Percentiles rank a stretch among this genome's conserved stretches.
phyloP scores from a whole-genome alignment of 768 basidiomycete species.

The Hericium coralloides region DNA sequence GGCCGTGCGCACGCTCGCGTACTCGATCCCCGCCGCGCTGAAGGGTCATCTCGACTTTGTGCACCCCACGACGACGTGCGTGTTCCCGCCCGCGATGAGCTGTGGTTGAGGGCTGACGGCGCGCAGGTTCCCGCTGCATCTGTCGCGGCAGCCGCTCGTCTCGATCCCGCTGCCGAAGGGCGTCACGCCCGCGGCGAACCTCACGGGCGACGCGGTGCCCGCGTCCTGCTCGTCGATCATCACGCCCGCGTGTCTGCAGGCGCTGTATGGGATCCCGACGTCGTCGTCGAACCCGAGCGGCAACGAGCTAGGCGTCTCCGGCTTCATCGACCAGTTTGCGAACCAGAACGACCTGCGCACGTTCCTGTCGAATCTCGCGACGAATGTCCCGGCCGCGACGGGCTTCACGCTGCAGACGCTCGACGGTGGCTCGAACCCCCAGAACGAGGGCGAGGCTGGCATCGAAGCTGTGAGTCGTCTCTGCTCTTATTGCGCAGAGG shows the following conservation, averaged over 20 bases:
- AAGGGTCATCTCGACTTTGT: constrained; percentile 10
- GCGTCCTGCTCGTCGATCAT: constrained; percentile 4
- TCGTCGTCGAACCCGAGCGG: constrained; percentile 1
- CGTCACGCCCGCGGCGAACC: background rate
- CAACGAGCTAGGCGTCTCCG: constrained; percentile 13
- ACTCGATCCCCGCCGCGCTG: constrained; percentile 13
- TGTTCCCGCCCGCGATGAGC: background rate
- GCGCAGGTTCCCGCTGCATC: constrained; percentile 2
- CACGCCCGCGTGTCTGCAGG: constrained; percentile 16
- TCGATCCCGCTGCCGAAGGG: background rate
- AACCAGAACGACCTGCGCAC: constrained; percentile 12
- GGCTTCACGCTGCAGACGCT: constrained; percentile 12
- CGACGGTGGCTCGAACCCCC: constrained; percentile 15
- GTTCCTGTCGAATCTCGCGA: constrained; percentile 8
- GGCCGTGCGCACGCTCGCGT: constrained; percentile 13
- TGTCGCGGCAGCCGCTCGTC: background rate
- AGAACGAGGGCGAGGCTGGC: constrained; percentile 7
- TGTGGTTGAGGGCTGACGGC: background rate
- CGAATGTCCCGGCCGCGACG: constrained; percentile 8
- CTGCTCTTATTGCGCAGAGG: background rate
- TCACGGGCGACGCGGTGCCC: background rate
- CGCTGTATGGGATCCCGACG: constrained; percentile 15
- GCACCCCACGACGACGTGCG: constrained; percentile 12
- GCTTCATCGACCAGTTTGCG: constrained; percentile 14
- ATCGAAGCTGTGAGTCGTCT: constrained; percentile 13